Conservation (phyloP, 1,139 yeast genomes). For the Blastobotrys serpentis region DNA sequence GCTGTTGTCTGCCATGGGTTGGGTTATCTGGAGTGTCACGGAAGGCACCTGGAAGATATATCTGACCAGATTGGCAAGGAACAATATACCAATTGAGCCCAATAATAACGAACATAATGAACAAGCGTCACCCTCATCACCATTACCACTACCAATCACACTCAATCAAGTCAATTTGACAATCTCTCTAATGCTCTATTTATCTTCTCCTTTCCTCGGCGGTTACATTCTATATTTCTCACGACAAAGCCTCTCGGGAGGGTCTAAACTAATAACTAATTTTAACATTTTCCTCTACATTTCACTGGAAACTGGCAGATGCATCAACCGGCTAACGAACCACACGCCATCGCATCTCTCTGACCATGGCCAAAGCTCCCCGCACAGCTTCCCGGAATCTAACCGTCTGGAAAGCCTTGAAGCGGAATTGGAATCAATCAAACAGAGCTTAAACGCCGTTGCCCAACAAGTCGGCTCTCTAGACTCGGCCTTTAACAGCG, state of each 20-base stretch:
- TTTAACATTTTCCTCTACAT: constrained; percentile 31
- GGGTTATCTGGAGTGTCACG: constrained; percentile 29
- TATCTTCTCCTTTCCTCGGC: constrained; percentile 28
- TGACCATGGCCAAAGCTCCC: background rate
- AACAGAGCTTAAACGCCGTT: constrained; percentile 1
- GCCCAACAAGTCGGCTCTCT: constrained; percentile 8
- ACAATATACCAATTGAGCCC: background rate
- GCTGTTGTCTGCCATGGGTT: constrained; percentile 28
- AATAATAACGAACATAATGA: too few relatives aligned
- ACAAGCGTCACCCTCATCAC: background rate
- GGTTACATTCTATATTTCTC: constrained; percentile 25
- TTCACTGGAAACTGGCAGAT: constrained; percentile 26
- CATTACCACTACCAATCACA: background rate
- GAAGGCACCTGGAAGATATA: constrained; percentile 30
- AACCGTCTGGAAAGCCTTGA: too few relatives aligned
- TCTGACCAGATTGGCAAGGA: constrained; percentile 1
- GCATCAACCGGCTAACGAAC: constrained; percentile 21
- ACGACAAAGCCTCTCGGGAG: constrained; percentile 26
- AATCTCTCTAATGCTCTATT: constrained; percentile 21
- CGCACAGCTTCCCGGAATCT: constrained; percentile 4
- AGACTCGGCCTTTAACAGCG: constrained; percentile 19
- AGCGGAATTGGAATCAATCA: constrained; percentile 7
- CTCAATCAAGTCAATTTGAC: constrained; percentile 8
- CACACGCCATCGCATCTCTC: background rate
- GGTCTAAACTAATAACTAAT: constrained; percentile 26